phyloP scores from a whole-genome alignment of 306 rosid species.

The Purshia tridentata region DNA sequence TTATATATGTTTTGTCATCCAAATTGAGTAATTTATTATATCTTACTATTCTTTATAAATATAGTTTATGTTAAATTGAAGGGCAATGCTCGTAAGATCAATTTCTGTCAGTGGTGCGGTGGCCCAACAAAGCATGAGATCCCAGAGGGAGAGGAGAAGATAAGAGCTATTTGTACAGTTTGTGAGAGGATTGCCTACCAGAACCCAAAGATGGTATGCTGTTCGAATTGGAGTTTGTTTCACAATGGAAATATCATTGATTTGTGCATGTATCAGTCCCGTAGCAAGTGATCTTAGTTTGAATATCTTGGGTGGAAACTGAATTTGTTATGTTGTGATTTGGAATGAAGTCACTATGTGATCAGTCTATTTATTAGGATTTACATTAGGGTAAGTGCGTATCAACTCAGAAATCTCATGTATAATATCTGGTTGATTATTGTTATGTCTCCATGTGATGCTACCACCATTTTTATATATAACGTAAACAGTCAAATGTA shows the following conservation, averaged over 20 bases:
- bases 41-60: neutral
- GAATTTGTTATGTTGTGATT: neutral
- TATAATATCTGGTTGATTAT: neutral
- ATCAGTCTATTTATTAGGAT: neutral
- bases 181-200: constrained; percentile 80
- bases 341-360: neutral
- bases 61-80: constrained; percentile 23
- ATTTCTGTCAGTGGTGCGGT: constrained; percentile 86
- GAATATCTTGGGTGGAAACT: neutral
- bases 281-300: neutral
- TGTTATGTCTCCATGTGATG: neutral
- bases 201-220: constrained; percentile 90
- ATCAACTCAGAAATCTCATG: neutral
- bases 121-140: constrained; percentile 67
- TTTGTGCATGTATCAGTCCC: neutral
- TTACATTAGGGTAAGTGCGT: neutral
- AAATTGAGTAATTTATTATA: neutral
- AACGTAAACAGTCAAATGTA: neutral
- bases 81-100: constrained; percentile 53
- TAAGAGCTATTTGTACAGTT: constrained; percentile 78
- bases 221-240: neutral
- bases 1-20: no score
- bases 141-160: constrained; percentile 76
- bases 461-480: neutral
- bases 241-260: neutral